A percentile compares a stretch with the other conserved stretches of the same genome.
Evolutionary conservation across 208 protist genomes (phyloP).

Genomic region (Crithidia thermophila): DNA sequence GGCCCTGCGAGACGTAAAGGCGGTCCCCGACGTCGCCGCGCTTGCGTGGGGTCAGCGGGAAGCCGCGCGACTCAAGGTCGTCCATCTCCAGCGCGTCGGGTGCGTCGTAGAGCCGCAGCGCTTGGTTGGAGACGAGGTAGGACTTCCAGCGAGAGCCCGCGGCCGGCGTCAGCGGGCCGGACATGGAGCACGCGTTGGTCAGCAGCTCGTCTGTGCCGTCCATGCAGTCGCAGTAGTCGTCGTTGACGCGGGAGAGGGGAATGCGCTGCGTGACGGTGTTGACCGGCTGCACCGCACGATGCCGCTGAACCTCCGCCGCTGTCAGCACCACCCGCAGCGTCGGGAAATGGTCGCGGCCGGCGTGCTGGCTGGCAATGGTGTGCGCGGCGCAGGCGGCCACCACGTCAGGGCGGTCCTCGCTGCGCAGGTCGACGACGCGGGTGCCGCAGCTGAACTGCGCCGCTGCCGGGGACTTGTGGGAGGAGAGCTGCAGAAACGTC

Average conservation of each 20-base stretch:
- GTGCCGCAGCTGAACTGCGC: constrained; percentile 71
- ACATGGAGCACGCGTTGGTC: constrained; percentile 81
- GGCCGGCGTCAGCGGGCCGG: constrained; percentile 45
- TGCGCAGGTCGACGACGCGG: constrained; percentile 59
- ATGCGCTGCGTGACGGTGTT: constrained; percentile 67
- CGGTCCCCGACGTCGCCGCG: constrained; percentile 28
- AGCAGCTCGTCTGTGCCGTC: constrained; percentile 80
- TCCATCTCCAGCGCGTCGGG: constrained; percentile 19
- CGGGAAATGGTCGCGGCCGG: neutral
- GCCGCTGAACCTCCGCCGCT: constrained; percentile 47
- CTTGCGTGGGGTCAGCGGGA: constrained; percentile 23
- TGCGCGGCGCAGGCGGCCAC: constrained; percentile 30
- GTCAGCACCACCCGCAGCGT: constrained; percentile 64
- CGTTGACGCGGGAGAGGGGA: constrained; percentile 56
- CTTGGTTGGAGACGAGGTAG: constrained; percentile 45
- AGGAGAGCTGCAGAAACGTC: constrained; percentile 36
- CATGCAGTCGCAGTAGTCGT: constrained; percentile 88
- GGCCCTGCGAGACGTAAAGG: constrained; percentile 34
- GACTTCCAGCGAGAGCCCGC: constrained; percentile 48
- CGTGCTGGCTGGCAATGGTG: neutral
- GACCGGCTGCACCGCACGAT: constrained; percentile 28
- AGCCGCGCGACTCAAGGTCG: constrained; percentile 24
- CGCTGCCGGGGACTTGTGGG: constrained; percentile 1
- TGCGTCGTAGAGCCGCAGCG: constrained; percentile 55
- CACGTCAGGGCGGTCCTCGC: constrained; percentile 37